These are phyloP conservation scores for Ustilago crameri DNA, from an alignment of 1,284 basidiomycete species.

Conservation along the genomic window DNA sequence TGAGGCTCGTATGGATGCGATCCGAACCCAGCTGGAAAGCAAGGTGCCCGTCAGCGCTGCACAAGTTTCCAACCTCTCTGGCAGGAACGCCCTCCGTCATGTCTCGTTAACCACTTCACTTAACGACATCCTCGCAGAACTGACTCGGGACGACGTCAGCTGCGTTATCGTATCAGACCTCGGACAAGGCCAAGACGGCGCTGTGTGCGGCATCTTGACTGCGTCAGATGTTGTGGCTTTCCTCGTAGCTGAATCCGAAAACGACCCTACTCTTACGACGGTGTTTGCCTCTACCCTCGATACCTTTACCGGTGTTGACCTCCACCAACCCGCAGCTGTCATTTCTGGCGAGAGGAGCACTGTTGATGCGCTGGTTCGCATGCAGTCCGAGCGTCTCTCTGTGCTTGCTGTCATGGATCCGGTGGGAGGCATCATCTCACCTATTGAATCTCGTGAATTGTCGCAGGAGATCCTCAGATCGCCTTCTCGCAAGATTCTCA, in stretches of 20 bases:
- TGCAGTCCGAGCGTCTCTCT: conserved; percentile 29
- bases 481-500: conserved; percentile 45
- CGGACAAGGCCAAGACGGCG: conserved; percentile 9
- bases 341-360: conserved; percentile 45
- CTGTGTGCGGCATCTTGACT: conserved; percentile 40
- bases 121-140: conserved; percentile 10
- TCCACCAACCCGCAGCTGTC: conserved; percentile 26
- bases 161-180: conserved; percentile 30
- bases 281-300: conserved; percentile 23
- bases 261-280: conserved; percentile 13
- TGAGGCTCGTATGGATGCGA: conserved; percentile 2
- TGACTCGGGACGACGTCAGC: conserved; percentile 22
- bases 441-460: conserved; percentile 38
- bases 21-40: conserved; percentile 14
- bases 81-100: conserved; percentile 22
- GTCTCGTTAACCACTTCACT: conserved; percentile 23
- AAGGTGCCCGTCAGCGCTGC: conserved; percentile 15
- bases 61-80: conserved; percentile 35
- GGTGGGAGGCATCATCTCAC: conserved; percentile 41
- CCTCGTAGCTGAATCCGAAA: conserved; percentile 27
- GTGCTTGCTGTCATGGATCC: conserved; percentile 44
- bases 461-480: conserved; percentile 36
- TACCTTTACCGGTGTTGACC: conserved; percentile 1
- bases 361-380: conserved; percentile 44
- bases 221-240: conserved; percentile 33